Base-by-base conservation (phyloP, 179 eudicot genomes). In the Spinacia oleracea region DNA sequence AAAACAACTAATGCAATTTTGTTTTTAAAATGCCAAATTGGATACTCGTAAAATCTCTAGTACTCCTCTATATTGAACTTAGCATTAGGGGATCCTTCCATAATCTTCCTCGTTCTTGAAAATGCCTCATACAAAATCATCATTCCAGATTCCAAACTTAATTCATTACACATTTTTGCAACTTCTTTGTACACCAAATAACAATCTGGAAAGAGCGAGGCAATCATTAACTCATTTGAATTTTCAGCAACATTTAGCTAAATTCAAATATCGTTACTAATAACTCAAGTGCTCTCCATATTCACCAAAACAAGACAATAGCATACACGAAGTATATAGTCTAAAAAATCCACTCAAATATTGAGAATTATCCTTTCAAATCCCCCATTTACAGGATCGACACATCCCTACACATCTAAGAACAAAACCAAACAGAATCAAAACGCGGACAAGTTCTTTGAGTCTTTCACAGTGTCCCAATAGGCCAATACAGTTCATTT, bases 41-140 rank as follows among this genome's bases (percentile, higher is more conserved):
- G 77, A 63, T 84, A 84, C 86, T 84, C 79, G 21, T 84, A 84
- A 68, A 58, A 84, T 84, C 70, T 68, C 64, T 84, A 84, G 68
- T 80, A 84, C 81, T 84, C 86, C 72, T 77, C 86, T 8, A 81
- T 23, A 53, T 77, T 77, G 77, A 84, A 80, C 80, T 77, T 80
- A 42, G 77, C 65, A 62, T 72, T 73, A 60, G 86, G 50, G 63
- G 12, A 62, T 62, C 86, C 86, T 69, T 84, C 83, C 86, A 84
- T 68, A 40, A 84, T 69, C 79, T 31, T 80, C 84, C 84, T 84
- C 20, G 86, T 84, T 81, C 58, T 84, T 1, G 73, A 68, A 72
- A 84, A 84, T 46, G 83, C 86, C 77, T 84, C 83, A 34, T 84
- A 77, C 83, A 84, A 62, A 59, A 84, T 70, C 75, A 34, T 18